Evolutionary conservation across 2,329 filamentous ascomycete species (phyloP).

Genomic region (Knufia petricola): DNA sequence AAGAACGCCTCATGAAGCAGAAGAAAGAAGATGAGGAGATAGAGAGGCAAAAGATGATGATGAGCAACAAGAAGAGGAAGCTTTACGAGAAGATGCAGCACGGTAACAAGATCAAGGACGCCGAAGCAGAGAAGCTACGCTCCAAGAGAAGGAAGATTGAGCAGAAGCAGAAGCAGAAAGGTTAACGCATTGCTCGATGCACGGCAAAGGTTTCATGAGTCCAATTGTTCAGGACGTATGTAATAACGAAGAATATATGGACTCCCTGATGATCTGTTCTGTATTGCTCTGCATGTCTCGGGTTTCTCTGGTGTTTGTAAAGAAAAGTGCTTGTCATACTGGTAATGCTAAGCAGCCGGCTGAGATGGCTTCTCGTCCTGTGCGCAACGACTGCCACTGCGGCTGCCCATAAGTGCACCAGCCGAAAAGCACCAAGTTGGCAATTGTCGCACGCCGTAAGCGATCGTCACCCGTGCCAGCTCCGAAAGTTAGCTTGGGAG

Average conservation of each 20-base stretch:
- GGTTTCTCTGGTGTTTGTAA: too few species aligned
- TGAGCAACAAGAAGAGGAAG: slow-evolving; percentile 96
- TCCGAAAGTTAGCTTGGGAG: neutral
- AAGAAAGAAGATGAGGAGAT: slow-evolving; percentile 71
- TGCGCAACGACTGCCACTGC: too few species aligned
- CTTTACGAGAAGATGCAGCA: slow-evolving; percentile 96
- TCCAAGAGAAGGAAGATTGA: slow-evolving; percentile 87
- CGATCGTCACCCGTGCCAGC: neutral
- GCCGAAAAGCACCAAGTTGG: neutral
- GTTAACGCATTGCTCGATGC: neutral
- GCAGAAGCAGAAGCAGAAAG: slow-evolving; percentile 17
- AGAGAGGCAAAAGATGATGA: slow-evolving; percentile 93
- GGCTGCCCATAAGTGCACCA: neutral
- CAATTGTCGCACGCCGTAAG: neutral
- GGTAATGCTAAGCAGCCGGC: too few species aligned
- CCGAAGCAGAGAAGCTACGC: slow-evolving; percentile 76
- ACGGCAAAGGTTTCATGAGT: slow-evolving; percentile 2
- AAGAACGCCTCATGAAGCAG: slow-evolving; percentile 56
- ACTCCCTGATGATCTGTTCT: too few species aligned
- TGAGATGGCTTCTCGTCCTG: too few species aligned
- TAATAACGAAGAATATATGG: too few species aligned
- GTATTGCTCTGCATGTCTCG: too few species aligned
- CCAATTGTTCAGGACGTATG: too few species aligned
- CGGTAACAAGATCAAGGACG: slow-evolving; percentile 86
- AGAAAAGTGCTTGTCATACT: too few species aligned